Evolutionary conservation across 108 stramenopile species (phyloP), one percentile per base, ranked within the genome.

Genomic region (Cyclotella choctawhatcheeana): DNA sequence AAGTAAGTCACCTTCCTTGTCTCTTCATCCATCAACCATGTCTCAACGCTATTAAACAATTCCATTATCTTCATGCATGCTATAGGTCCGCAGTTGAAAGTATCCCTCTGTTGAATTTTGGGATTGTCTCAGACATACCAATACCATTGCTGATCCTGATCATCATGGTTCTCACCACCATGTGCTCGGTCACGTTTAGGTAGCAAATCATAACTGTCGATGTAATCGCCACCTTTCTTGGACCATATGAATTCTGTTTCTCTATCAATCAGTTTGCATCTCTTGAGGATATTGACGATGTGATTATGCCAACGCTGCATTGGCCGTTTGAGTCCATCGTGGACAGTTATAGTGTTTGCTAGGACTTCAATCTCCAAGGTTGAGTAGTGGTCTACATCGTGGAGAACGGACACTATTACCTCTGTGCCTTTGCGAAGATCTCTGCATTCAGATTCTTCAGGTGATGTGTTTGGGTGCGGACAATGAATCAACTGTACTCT

Each of bases 21-120:
- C n/a, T n/a, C n/a, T n/a, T n/a, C n/a, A n/a, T n/a, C n/a, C n/a
- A n/a, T n/a, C n/a, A n/a, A n/a, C n/a, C 12, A 40, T 10, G 6
- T 12, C 37, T 40, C 6, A 40, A 40, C 37, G 6, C 37, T 40
- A 12, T 10, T 10, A 40, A 40, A 40, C 37, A 58, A 32, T 20
- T 58, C 56, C 30, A 58, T 58, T 22, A 62, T 12, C 61, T 62
- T 62, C 37, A 62, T 37, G 18, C 61, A 62, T 34, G 61, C 61
- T 22, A 62, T 21, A 24, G 61, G 61, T 43, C 61, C 5, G 8
- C 37, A 62, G 21, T 62, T 62, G 61, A 1, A 62, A 16, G 32
- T 18, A 62, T 44, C 40, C 17, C 17, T 40, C 61, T 62, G 61
- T 62, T 40, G 25, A 44, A 5, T 62, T 25, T 43, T 43, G 21